Conservation (phyloP, 345 rosid genomes). For the Euphorbia lathyris region DNA sequence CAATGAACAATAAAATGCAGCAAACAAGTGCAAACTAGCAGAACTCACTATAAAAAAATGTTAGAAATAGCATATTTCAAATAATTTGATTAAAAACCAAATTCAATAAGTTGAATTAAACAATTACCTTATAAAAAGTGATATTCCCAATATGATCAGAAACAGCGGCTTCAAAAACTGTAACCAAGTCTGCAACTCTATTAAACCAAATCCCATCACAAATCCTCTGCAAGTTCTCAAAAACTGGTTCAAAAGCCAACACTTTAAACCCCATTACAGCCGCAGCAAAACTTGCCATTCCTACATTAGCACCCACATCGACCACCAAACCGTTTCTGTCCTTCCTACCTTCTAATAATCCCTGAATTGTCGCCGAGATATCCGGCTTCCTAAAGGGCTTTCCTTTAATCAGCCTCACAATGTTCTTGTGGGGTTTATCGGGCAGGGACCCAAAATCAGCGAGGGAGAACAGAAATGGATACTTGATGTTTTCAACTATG, state of each 20-base stretch:
- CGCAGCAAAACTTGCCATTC: slow-evolving; percentile 95
- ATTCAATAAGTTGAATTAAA: background rate
- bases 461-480: slow-evolving; percentile 77
- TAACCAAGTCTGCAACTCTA: slow-evolving; percentile 59
- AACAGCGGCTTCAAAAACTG: slow-evolving; percentile 85
- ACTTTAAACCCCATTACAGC: slow-evolving; percentile 92
- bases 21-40: background rate
- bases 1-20: background rate
- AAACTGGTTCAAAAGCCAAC: slow-evolving; percentile 83
- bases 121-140: slow-evolving; percentile 76
- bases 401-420: slow-evolving; percentile 80
- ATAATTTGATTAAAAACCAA: background rate
- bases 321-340: slow-evolving; percentile 58
- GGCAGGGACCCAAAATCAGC: slow-evolving; percentile 85
- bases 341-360: slow-evolving; percentile 49
- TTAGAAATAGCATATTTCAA: background rate
- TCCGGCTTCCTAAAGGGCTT: slow-evolving; percentile 88
- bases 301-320: slow-evolving; percentile 97
- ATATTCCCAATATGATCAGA: slow-evolving; percentile 78
- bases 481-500: slow-evolving; percentile 70
- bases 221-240: slow-evolving; percentile 89
- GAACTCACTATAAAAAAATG: background rate
- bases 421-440: slow-evolving; percentile 96
- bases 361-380: slow-evolving; percentile 82
- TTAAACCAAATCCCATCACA: slow-evolving; percentile 98